Evolutionary conservation across 192 early-diverging fungal genomes (phyloP).

Genomic region (Gamsiella multidivaricata): DNA sequence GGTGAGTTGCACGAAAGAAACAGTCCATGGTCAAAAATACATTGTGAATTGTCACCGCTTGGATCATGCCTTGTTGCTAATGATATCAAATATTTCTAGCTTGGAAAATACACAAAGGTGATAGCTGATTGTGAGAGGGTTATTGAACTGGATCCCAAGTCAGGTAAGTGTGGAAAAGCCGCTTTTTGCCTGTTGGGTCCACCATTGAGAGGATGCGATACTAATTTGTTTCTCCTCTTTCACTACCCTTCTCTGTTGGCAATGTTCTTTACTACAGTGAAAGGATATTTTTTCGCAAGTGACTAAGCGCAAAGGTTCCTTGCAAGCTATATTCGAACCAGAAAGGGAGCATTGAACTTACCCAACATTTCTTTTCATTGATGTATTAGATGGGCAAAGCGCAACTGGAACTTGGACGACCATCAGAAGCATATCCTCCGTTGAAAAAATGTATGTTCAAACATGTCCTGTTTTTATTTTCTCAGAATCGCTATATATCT

Average conservation of each 20-base stretch:
- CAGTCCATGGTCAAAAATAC: no score
- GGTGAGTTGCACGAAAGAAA: constrained; percentile 34
- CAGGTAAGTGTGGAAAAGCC: constrained; percentile 60
- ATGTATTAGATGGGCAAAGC: constrained; percentile 40
- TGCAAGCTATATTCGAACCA: no score
- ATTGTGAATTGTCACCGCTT: background rate
- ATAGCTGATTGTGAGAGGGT: constrained; percentile 74
- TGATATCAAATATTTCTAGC: constrained; percentile 42
- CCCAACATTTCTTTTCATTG: no score
- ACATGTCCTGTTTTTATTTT: background rate
- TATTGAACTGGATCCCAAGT: constrained; percentile 71
- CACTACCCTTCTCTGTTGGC: background rate
- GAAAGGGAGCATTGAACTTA: no score
- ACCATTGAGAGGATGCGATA: no score
- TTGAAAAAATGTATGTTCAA: constrained; percentile 56
- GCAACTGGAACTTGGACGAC: constrained; percentile 59
- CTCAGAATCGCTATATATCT: background rate
- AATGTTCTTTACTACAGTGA: constrained; percentile 55
- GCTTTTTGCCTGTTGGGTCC: no score
- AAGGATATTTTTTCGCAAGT: constrained; percentile 77
- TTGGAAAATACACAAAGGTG: constrained; percentile 66
- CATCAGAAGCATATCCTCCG: constrained; percentile 55
- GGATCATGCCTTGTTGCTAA: no score
- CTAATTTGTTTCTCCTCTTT: no score
- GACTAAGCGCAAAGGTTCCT: no score